phyloP scores from a whole-genome alignment of 2,329 filamentous ascomycete genomes.

The Pseudonectria foliicola region DNA sequence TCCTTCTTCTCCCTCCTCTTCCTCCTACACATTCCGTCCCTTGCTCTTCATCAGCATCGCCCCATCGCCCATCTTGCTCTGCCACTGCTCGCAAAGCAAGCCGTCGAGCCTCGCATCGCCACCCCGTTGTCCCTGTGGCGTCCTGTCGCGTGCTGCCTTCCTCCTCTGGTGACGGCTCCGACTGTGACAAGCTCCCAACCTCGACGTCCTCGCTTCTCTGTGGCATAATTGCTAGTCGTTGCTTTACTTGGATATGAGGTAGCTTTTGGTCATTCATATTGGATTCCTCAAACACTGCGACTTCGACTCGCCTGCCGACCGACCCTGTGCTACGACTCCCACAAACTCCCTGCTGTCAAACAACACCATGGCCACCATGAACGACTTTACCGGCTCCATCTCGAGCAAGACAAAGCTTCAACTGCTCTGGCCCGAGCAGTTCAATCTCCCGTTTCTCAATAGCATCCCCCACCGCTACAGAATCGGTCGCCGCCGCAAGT shows the following conservation, averaged over 20 bases:
- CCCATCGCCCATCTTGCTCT: constrained; percentile 7
- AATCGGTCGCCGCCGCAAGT: constrained; percentile 31
- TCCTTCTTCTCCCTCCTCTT: constrained; percentile 11
- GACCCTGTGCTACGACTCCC: constrained; percentile 3
- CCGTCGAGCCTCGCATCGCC: constrained; percentile 9
- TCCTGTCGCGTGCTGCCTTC: constrained; percentile 19
- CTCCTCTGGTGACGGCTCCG: constrained; percentile 5
- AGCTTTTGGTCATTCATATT: constrained; percentile 29
- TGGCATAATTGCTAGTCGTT: constrained; percentile 14
- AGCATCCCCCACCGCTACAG: constrained; percentile 35
- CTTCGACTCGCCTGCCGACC: constrained; percentile 7
- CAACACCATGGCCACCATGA: constrained; percentile 25
- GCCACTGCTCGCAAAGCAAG: not conserved
- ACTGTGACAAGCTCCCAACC: constrained; percentile 16
- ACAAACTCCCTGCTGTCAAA: constrained; percentile 2
- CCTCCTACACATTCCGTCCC: constrained; percentile 13
- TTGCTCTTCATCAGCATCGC: constrained; percentile 12
- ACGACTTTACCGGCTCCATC: constrained; percentile 30
- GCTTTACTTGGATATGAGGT: constrained; percentile 27
- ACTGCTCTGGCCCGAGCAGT: constrained; percentile 32
- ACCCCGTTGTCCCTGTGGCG: constrained; percentile 12
- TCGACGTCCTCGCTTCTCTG: constrained; percentile 5
- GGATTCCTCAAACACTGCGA: constrained; percentile 16
- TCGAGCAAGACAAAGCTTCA: constrained; percentile 36
- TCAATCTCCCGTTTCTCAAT: constrained; percentile 37